A percentile compares a stretch with the other conserved stretches of the same genome.
Evolutionary conservation across 1,139 yeast genomes (phyloP).

Genomic region (Sugiyamaella sp.): DNA sequence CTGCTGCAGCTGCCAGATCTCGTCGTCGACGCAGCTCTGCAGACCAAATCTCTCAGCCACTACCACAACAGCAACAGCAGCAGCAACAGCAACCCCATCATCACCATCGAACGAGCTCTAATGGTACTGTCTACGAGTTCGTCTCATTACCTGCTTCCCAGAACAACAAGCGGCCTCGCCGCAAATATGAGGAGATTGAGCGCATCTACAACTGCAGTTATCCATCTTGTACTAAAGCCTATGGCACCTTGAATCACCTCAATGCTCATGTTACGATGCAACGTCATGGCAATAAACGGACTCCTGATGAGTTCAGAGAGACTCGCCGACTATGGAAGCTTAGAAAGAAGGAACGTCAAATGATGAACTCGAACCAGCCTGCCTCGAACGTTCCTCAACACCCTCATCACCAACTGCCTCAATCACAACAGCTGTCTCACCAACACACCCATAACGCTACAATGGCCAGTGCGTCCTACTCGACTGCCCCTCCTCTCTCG

Average conservation of each 20-base stretch:
- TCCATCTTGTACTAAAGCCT: conserved; percentile 66
- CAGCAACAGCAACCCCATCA: conserved; percentile 11
- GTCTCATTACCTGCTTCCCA: conserved; percentile 38
- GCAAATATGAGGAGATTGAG: conserved; percentile 70
- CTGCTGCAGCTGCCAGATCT: conserved; percentile 13
- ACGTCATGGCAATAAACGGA: conserved; percentile 69
- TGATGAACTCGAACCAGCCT: conserved; percentile 9
- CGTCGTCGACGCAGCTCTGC: conserved; percentile 17
- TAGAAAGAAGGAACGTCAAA: conserved; percentile 26
- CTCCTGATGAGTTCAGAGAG: conserved; percentile 67
- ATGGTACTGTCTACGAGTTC: conserved; percentile 35
- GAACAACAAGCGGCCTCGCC: conserved; percentile 56
- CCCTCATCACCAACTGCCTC: conserved; percentile 8
- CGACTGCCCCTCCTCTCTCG: neutral
- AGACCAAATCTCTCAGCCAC: no score
- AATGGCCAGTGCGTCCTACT: no score
- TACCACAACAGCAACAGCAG: neutral
- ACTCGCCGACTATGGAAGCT: conserved; percentile 44
- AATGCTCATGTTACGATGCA: conserved; percentile 77
- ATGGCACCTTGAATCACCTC: conserved; percentile 75
- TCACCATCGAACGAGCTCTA: conserved; percentile 20
- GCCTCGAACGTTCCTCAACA: no score
- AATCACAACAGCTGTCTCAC: neutral
- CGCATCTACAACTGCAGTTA: conserved; percentile 64
- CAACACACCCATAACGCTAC: neutral